Evolutionary conservation across 495 filamentous ascomycete genomes (phyloP), one percentile per base, ranked within the genome.

Genomic region (Achaetomiella virescens): DNA sequence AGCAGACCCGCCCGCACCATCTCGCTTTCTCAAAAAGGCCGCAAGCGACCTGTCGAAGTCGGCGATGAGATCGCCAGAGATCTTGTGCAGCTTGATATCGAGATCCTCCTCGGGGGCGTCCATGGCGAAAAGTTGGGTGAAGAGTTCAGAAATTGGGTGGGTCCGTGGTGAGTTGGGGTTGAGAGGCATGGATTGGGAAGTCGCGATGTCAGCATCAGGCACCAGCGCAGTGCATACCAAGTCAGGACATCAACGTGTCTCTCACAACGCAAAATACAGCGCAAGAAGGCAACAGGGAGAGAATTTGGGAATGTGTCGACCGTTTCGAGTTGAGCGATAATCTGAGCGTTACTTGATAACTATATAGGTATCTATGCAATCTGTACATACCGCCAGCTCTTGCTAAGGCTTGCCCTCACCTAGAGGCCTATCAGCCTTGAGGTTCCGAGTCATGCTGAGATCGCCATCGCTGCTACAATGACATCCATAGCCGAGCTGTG

Each of bases 61-160:
- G 10, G 72, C 65, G 35, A 91, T 74, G 44, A 91, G 74, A 45
- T 88, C 85, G 14, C 75, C 71, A 3, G 89, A 88, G 37, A 80
- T 75, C 42, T 85, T 83, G 64, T 90, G 86, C 18, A 95, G 78
- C 64, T 86, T 83, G 45, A 90, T 72, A 58, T 91, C 89, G 50
- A 78, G 70, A 41, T 90, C 88, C 18, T 70, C 66, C 21, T 80
- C 78, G 10, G 70, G 59, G 14, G 73, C 74, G 56, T 81, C 77
- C 77, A 78, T 79, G 20, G 22, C 64, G 37, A 46, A 15, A 41
- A 20, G 20, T 55, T 40, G 48, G 43, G 21, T 18, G 35, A 38
- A 27, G 9, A 9, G 27, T 31, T 31, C 5, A 31, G 9, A 9
- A 5, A 5, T 31, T 31, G 27, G 9, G 27, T 31, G 27, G 27